Evolutionary conservation across 345 rosid species (phyloP).

Genomic region (Gossypium arboreum): DNA sequence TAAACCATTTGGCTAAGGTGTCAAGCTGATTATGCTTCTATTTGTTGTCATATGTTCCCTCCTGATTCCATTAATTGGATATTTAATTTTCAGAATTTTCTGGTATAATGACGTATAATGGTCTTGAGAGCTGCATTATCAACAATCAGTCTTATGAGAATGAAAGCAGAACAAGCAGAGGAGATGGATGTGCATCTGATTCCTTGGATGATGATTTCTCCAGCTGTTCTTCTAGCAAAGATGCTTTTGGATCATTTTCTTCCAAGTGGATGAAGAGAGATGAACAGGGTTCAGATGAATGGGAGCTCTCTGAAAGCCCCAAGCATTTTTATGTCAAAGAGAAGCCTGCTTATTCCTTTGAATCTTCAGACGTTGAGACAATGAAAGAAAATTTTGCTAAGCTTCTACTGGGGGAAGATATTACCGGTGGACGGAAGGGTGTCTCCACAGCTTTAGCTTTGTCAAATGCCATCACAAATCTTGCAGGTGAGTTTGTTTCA

Average conservation of each 20-base stretch:
- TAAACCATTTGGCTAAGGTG: background rate
- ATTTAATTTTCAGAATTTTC: slow-evolving; percentile 17
- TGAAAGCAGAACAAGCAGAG: slow-evolving; percentile 80
- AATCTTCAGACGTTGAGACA: slow-evolving; percentile 58
- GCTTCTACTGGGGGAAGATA: slow-evolving; percentile 80
- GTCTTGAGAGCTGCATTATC: slow-evolving; percentile 77
- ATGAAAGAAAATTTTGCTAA: slow-evolving; percentile 86
- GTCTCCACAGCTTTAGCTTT: slow-evolving; percentile 68
- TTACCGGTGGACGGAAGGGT: slow-evolving; percentile 75
- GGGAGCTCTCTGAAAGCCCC: slow-evolving; percentile 58
- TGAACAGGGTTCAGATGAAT: slow-evolving; percentile 47
- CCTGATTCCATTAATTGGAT: background rate
- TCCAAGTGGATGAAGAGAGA: slow-evolving; percentile 79
- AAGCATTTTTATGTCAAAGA: slow-evolving; percentile 48
- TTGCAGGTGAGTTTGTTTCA: slow-evolving; percentile 53
- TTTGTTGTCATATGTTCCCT: background rate
- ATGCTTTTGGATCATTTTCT: slow-evolving; percentile 75
- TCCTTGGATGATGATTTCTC: slow-evolving; percentile 78
- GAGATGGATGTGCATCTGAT: slow-evolving; percentile 69
- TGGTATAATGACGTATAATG: slow-evolving; percentile 81
- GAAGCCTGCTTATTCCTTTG: slow-evolving; percentile 40
- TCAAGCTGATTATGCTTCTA: slow-evolving; percentile 7
- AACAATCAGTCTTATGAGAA: slow-evolving; percentile 77
- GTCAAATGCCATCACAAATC: slow-evolving; percentile 82
- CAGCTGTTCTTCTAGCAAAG: slow-evolving; percentile 95